Base-by-base conservation (phyloP, 192 early-diverging fungal species). In the Backusella tarrabulga region DNA sequence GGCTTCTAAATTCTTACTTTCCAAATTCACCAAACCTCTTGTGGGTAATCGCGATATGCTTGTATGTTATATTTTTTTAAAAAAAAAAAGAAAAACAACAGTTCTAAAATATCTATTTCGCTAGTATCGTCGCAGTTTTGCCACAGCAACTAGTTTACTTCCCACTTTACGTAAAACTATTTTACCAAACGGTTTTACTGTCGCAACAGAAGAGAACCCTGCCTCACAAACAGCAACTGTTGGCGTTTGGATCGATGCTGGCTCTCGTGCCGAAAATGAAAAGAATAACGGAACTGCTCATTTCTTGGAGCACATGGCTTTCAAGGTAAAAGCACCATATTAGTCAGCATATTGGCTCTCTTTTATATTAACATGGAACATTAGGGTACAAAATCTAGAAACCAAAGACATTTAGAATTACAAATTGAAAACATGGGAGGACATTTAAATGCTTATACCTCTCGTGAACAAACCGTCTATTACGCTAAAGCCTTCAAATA, bases 221-320 rank as follows among this genome's bases (percentile, higher is more conserved):
- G 80, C 87, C 19, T 85, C 92, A 67, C 91, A 94, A 86, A 96
- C 95, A 23, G 95, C 95, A 32, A 96, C 95, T 35, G 93, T 96
- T 26, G 95, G 95, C 74, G 91, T 96, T 29, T 96, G 94, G 91
- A 95, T 96, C 73, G 92, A 95, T 88, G 93, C 95, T 71, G 95
- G 95, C 54, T 92, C 91, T 79, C 91, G 95, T 78, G 92, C 92
- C 82, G 95, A 96, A 81, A 94, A 86, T 73, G 83, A 84, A 76
- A 87, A 84, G 77, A 72, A 72, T 34, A 99, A 99, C 77, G 97
- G 97, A 35, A 90, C 95, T 38, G 97, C 97, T 26, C 97, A 99
- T 86, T 99, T 99, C 78, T 85, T 99, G 71, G 97, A 99, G 84
- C 97, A 99, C 85, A 98, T 99, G 97, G 94, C 97, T 15, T 99